These are phyloP conservation scores for Eutrema heterophyllum DNA, from an alignment of 345 rosid genomes.

Conservation along the genomic window DNA sequence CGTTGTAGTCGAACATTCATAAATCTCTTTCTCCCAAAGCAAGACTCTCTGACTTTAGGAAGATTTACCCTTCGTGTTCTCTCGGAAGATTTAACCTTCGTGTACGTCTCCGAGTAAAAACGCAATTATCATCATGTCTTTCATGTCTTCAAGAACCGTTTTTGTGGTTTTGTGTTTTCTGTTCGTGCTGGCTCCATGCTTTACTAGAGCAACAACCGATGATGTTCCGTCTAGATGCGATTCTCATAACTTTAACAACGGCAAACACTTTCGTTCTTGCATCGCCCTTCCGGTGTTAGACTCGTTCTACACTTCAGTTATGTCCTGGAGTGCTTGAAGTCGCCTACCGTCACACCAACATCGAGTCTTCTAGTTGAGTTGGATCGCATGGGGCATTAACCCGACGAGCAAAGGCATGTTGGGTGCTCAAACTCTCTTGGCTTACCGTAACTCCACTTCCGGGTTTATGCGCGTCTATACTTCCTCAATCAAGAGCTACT, in stretches of 20 bases:
- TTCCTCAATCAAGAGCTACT: constrained; percentile 40
- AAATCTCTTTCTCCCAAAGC: not conserved
- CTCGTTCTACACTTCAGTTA: constrained; percentile 51
- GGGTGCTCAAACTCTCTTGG: constrained; percentile 43
- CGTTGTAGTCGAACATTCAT: not conserved
- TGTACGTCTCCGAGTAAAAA: not conserved
- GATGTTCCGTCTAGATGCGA: not conserved
- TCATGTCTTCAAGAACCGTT: not conserved
- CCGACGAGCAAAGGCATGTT: constrained; percentile 16
- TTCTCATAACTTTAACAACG: constrained; percentile 5
- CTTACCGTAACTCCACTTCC: constrained; percentile 30
- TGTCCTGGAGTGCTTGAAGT: constrained; percentile 25
- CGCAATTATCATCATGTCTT: not conserved
- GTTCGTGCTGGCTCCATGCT: not conserved
- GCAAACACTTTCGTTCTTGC: not conserved
- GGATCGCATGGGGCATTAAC: constrained; percentile 38
- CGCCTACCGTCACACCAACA: constrained; percentile 46
- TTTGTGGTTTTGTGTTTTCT: not conserved
- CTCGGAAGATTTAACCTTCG: not conserved
- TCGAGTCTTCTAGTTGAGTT: constrained; percentile 14
- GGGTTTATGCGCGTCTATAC: constrained; percentile 35
- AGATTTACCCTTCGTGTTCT: not conserved
- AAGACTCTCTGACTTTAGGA: not conserved
- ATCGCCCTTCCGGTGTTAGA: not conserved
- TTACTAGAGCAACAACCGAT: not conserved